Base-by-base conservation (phyloP, 1,284 basidiomycete genomes). In the Peniophora sp. region DNA sequence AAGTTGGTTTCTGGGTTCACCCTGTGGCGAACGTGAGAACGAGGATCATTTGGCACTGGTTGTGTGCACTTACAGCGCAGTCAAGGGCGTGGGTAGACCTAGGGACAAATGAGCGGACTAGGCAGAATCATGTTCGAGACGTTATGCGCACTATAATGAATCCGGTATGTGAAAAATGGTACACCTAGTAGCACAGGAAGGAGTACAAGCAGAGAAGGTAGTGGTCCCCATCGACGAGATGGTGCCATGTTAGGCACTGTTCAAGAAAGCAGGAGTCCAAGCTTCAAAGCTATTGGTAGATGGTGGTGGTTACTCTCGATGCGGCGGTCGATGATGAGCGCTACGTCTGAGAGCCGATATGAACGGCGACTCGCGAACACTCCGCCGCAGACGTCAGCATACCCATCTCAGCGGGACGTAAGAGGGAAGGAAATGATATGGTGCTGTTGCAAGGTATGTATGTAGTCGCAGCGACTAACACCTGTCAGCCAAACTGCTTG, bases 1-100 rank as follows among this genome's bases (percentile, higher is more conserved):
- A 80, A 64, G 35, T 70, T 69, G 0, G 81, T 84, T 14, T 60
- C 52, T 3, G 80, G 71, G 63, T 87, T 62, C 50, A 71, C 66
- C 45, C 83, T 84, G 55, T 20, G n/a, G 45, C 17, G 22, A 50
- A 27, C 19, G 41, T 1, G 6, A 39, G 45, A 14, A 54, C 39
- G 12, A 20, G 16, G 25, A 45, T 12, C 8, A 36, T 48, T 22
- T 19, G 46, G 46, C 22, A 23, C 6, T 36, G 49, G 23, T 43
- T 17, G 9, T 32, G 9, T 19, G 52, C 34, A 52, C 68, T 58
- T 54, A 77, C 74, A 66, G 62, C 19, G 70, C 63, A 27, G 63
- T 51, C 10, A 72, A 55, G 5, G 75, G 74, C 0, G 58, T 53
- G 0, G 75, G 76, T 24, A 74, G 60, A 6, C 61, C 73, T 77